These are phyloP conservation scores for Trichosporon coremiiforme DNA, from an alignment of 1,284 basidiomycete species.

Conservation along the genomic window DNA sequence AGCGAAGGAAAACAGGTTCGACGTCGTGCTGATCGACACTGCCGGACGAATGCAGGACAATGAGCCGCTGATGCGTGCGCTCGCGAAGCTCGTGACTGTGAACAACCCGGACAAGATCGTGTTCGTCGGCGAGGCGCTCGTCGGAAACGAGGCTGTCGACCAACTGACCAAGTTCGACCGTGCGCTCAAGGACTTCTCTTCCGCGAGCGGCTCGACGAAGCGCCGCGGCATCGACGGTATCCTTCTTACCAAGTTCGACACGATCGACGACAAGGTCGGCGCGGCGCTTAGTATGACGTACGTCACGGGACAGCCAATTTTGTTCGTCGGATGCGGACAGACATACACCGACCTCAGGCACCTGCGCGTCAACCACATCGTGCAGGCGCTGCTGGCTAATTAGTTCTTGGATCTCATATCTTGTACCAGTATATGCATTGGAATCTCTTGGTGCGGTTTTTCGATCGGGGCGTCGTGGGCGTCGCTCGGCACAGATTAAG, in stretches of 20 bases:
- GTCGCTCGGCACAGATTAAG: neutral
- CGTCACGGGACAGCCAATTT: slow-evolving; percentile 92
- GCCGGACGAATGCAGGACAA: slow-evolving; percentile 99
- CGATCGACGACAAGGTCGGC: slow-evolving; percentile 79
- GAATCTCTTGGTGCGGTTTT: neutral
- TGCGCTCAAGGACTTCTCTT: slow-evolving; percentile 76
- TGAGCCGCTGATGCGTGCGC: slow-evolving; percentile 95
- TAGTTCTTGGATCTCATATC: neutral
- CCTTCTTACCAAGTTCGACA: slow-evolving; percentile 96
- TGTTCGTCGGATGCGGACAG: slow-evolving; percentile 95
- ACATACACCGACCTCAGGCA: slow-evolving; percentile 93
- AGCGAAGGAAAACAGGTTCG: slow-evolving; percentile 84
- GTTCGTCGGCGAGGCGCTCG: slow-evolving; percentile 93
- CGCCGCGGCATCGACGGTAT: slow-evolving; percentile 90
- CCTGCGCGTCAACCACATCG: slow-evolving; percentile 85
- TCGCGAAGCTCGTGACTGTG: slow-evolving; percentile 91
- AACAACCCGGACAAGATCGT: slow-evolving; percentile 95
- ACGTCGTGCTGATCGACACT: slow-evolving; percentile 93
- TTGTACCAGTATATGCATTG: slow-evolving; percentile 19
- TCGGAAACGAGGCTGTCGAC: slow-evolving; percentile 95
- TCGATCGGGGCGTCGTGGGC: too few species aligned
- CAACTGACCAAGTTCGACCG: slow-evolving; percentile 93
- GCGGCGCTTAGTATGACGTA: slow-evolving; percentile 97
- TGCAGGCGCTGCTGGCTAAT: slow-evolving; percentile 73
- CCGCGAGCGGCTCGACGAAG: slow-evolving; percentile 50